A percentile compares a stretch with the other conserved stretches of the same genome.
phyloP scores from a whole-genome alignment of 345 rosid species.

The Syzygium aqueum region DNA sequence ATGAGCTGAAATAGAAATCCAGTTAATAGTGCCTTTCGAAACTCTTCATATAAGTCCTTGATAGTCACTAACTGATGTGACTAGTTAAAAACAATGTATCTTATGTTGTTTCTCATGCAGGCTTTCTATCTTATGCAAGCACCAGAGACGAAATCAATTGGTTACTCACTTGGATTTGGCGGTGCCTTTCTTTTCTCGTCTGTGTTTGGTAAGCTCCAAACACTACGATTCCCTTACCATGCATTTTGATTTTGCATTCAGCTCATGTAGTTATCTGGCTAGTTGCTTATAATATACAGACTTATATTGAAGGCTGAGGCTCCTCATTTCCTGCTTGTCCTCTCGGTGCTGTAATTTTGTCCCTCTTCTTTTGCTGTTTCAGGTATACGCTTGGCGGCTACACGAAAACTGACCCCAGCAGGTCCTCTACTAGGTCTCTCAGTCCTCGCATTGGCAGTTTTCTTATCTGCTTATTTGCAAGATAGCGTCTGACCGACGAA shows the following conservation, averaged over 20 bases:
- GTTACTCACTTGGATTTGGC: conserved; percentile 76
- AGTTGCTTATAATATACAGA: neutral
- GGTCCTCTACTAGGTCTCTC: conserved; percentile 67
- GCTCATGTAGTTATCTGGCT: neutral
- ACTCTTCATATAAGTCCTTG: neutral
- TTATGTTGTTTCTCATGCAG: conserved; percentile 17
- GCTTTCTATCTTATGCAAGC: conserved; percentile 59
- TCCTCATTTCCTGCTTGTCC: neutral
- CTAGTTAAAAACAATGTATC: neutral
- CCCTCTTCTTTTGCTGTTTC: conserved; percentile 4
- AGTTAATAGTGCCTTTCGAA: neutral
- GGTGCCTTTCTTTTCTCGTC: conserved; percentile 65
- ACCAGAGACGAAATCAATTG: conserved; percentile 57
- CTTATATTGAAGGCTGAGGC: neutral
- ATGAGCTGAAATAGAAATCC: neutral
- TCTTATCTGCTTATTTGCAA: conserved; percentile 45
- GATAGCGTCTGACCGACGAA: conserved; percentile 17
- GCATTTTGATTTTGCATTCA: neutral
- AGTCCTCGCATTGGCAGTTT: conserved; percentile 40
- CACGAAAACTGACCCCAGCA: conserved; percentile 52
- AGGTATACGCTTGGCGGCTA: conserved; percentile 71
- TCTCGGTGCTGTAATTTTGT: neutral
- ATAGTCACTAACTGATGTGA: neutral
- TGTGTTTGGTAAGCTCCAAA: conserved; percentile 45
- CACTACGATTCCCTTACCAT: neutral